phyloP scores from a whole-genome alignment of 2,329 filamentous ascomycete genomes.

The Cephalotrichum gorgonifer region DNA sequence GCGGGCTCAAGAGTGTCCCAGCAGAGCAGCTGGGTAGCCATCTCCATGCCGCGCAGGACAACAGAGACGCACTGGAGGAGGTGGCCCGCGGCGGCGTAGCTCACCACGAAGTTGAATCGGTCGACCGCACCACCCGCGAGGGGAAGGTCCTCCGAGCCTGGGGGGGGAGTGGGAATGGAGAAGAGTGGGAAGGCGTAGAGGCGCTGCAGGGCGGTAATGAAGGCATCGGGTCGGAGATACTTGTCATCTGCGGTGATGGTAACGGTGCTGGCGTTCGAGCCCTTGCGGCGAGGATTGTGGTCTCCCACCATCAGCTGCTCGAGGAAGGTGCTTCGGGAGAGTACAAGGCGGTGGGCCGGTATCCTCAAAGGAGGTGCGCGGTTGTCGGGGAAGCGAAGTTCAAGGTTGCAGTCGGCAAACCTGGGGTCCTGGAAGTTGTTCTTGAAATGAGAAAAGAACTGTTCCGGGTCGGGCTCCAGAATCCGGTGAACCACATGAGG shows the following conservation, averaged over 20 bases:
- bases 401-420: constrained; percentile 30
- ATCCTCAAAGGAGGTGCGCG: constrained; percentile 27
- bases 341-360: constrained; percentile 43
- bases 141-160: constrained; percentile 17
- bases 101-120: constrained; percentile 45
- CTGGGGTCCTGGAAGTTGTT: constrained; percentile 22
- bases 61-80: constrained; percentile 46
- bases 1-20: constrained; percentile 55
- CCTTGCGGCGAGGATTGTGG: constrained; percentile 7
- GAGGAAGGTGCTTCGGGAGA: constrained; percentile 37
- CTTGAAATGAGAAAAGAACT: constrained; percentile 22
- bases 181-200: constrained; percentile 46
- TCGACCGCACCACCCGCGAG: constrained; percentile 28
- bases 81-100: constrained; percentile 54
- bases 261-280: constrained; percentile 22
- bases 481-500: constrained; percentile 10
- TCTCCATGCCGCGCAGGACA: constrained; percentile 45
- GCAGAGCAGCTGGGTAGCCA: constrained; percentile 45
- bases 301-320: constrained; percentile 13
- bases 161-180: constrained; percentile 18
- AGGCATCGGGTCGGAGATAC: constrained; percentile 44
- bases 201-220: constrained; percentile 45
- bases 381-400: constrained; percentile 28
- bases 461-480: constrained; percentile 32
- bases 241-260: constrained; percentile 38